Conservation (phyloP, 1,284 basidiomycete genomes). For the Moniliella sp. region DNA sequence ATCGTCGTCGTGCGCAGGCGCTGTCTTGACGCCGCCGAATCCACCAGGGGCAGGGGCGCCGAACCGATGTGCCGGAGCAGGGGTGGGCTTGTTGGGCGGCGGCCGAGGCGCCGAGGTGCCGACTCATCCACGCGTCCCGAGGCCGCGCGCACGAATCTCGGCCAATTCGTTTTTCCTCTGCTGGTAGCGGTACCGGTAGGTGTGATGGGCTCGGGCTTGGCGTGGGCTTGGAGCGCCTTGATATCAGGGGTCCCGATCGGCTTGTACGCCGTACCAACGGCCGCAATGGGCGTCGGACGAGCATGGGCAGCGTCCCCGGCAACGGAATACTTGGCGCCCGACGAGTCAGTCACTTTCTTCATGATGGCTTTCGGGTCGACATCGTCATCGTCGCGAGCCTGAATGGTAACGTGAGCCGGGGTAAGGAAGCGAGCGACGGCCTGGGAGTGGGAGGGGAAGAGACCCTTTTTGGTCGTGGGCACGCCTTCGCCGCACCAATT, state of each 20-base stretch:
- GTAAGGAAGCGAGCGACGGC: conserved; percentile 62
- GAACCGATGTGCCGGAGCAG: no score
- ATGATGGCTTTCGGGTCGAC: conserved; percentile 37
- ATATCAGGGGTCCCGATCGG: conserved; percentile 30
- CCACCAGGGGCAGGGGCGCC: conserved; percentile 7
- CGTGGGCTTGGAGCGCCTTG: conserved; percentile 15
- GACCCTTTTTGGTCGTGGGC: conserved; percentile 68
- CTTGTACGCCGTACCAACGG: conserved; percentile 23
- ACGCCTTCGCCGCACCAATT: conserved; percentile 71
- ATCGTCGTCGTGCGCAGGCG: no score
- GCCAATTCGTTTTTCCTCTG: conserved; percentile 22
- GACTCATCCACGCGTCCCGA: conserved; percentile 3
- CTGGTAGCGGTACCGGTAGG: conserved; percentile 23
- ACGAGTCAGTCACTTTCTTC: conserved; percentile 66
- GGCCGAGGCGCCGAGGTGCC: not conserved
- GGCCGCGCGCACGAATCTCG: conserved; percentile 12
- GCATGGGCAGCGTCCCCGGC: conserved; percentile 24
- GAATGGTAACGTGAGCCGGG: conserved; percentile 65
- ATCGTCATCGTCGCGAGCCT: conserved; percentile 64
- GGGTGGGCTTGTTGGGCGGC: conserved; percentile 1
- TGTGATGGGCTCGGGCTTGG: conserved; percentile 16
- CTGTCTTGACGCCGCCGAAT: conserved; percentile 6
- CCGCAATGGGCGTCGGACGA: conserved; percentile 15
- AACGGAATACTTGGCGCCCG: conserved; percentile 67
- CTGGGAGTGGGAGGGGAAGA: conserved; percentile 66